Evolutionary conservation across 2,329 filamentous ascomycete genomes (phyloP), one percentile per base, ranked within the genome.

Genomic region (Hyphodiscus sp.): DNA sequence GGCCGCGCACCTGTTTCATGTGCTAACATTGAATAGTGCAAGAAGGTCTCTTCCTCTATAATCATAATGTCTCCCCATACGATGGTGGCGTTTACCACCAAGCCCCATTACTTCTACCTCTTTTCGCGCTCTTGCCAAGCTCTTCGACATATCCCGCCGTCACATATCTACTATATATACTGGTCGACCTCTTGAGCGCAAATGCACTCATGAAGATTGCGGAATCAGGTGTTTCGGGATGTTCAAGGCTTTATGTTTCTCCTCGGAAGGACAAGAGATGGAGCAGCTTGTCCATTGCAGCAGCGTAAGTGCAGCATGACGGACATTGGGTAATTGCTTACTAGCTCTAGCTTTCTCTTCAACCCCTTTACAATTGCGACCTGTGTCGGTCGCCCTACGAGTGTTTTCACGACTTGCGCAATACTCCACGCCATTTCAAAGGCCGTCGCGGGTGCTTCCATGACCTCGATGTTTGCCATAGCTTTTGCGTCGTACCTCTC

Each of bases 31-130:
- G 18, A 8, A 16, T 63, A 95, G 90, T 97, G 52, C 92, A 97
- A 77, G 94, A 99, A 73, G 94, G 94, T 19, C 76, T 99, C 54
- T 99, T 96, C 67, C 82, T 99, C 20, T 97, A 97, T 71, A 91
- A 89, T 60, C 89, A 95, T 70, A 95, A 96, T 74, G 89, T 97
- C 53, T 96, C 91, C 56, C 94, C 94, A 1, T 99, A 97, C 74
- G 91, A 99, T 70, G 94, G 94, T 60, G 94, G 94, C 64, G 89
- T 85, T 67, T 85, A 80, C 69, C 79, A 83, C 72, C 79, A 96
- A 77, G 90, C 91, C 43, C 94, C 94, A 47, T 78, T 99, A 53
- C 81, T 99, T 42, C 82, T 99, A 55, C 90, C 92, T 45, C 79
- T 97, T 61, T 96, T 97, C 76, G 89, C 90, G 38, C 79, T 96